Percentiles rank a stretch among this genome's conserved stretches.
These are phyloP conservation scores for Arxiozyma slooffiae DNA, from an alignment of 1,139 yeast species.

Conservation along the genomic window DNA sequence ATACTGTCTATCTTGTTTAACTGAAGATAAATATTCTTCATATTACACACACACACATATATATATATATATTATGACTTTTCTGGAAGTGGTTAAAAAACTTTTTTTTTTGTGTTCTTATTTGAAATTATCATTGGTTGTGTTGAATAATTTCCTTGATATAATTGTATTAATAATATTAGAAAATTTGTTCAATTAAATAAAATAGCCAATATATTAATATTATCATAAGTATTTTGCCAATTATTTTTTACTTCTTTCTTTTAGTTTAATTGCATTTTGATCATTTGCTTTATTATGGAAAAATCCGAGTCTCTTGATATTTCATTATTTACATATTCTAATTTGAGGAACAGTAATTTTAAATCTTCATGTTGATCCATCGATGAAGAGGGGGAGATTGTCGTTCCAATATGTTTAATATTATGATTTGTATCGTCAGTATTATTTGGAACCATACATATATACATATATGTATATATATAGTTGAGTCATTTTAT, in stretches of 20 bases:
- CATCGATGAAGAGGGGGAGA: neutral
- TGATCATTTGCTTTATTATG: neutral
- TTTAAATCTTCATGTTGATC: conserved; percentile 2
- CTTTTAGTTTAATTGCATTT: neutral
- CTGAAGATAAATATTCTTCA: neutral
- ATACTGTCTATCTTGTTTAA: neutral
- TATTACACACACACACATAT: neutral
- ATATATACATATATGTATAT: conserved; percentile 21
- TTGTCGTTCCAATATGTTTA: conserved; percentile 1
- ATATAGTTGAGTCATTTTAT: too few relatives aligned
- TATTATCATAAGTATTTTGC: conserved; percentile 26
- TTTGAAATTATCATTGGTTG: too few relatives aligned
- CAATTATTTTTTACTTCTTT: conserved; percentile 9
- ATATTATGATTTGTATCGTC: too few relatives aligned
- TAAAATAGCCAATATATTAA: neutral
- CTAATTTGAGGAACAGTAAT: conserved; percentile 13
- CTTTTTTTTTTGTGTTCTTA: too few relatives aligned
- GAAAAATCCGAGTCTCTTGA: neutral
- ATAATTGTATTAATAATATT: neutral
- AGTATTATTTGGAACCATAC: conserved; percentile 21
- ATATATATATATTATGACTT: too few relatives aligned
- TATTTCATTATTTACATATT: conserved; percentile 3
- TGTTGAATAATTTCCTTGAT: conserved; percentile 3
- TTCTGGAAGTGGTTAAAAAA: too few relatives aligned
- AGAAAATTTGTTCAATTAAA: neutral